Percentiles rank a stretch among this genome's conserved stretches.
Conservation (phyloP, 192 early-diverging fungal genomes). For the Coemansia sp. region DNA sequence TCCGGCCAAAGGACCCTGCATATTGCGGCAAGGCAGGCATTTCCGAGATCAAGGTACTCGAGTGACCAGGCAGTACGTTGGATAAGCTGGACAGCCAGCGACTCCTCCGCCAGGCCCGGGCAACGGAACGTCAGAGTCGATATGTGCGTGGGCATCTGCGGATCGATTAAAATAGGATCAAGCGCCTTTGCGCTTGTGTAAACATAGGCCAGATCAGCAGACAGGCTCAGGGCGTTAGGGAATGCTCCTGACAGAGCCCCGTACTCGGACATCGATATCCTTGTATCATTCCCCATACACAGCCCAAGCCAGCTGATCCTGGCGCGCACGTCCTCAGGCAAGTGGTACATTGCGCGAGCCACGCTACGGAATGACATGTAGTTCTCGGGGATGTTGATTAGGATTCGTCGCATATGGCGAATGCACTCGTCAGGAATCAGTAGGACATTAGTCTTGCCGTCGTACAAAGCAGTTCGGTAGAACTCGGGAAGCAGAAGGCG, state of each 20-base stretch:
- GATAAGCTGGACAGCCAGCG: constrained; percentile 5
- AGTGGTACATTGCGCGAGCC: constrained; percentile 15
- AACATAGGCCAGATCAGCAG: constrained; percentile 10
- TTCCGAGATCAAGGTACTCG: constrained; percentile 16
- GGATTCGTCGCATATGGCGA: constrained; percentile 9
- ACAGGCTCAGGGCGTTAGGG: constrained; percentile 9
- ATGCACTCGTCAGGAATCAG: background rate
- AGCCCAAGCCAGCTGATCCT: constrained; percentile 21
- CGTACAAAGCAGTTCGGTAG: constrained; percentile 20
- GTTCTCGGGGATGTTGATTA: constrained; percentile 14
- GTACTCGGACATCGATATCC: constrained; percentile 28
- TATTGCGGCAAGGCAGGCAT: background rate
- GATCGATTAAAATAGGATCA: constrained; percentile 2
- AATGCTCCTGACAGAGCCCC: constrained; percentile 27
- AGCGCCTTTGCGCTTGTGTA: constrained; percentile 2
- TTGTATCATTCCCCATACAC: constrained; percentile 12
- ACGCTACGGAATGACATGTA: constrained; percentile 24
- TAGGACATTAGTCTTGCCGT: constrained; percentile 5
- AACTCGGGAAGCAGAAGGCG: constrained; percentile 5
- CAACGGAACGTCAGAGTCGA: constrained; percentile 12
- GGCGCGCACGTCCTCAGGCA: constrained; percentile 16
- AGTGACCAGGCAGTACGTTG: constrained; percentile 1
- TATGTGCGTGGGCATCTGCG: background rate
- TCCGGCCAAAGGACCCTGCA: constrained; percentile 10
- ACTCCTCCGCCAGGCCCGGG: background rate